These are phyloP conservation scores for Venturia asperata DNA, from an alignment of 2,329 filamentous ascomycete species.

Conservation along the genomic window DNA sequence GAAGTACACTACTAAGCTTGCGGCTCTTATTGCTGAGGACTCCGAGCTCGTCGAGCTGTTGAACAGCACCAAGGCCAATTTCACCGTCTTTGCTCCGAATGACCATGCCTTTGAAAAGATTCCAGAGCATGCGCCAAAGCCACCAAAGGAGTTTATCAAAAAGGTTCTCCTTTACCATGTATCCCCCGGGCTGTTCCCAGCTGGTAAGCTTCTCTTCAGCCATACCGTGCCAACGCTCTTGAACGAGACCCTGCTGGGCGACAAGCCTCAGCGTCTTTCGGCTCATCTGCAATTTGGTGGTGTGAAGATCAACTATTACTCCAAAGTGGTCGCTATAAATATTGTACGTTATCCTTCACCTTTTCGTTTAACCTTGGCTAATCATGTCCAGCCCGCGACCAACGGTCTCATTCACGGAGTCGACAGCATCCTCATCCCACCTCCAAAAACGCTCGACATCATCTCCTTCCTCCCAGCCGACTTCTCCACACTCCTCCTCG, in stretches of 20 bases:
- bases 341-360: slow-evolving; percentile 47
- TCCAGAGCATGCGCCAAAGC: slow-evolving; percentile 50
- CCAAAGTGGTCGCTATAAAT: slow-evolving; percentile 61
- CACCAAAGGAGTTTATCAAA: slow-evolving; percentile 63
- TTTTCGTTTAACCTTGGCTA: slow-evolving; percentile 10
- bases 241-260: slow-evolving; percentile 52
- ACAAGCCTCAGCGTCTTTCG: slow-evolving; percentile 62
- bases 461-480: slow-evolving; percentile 58
- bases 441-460: slow-evolving; percentile 57
- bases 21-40: slow-evolving; percentile 66
- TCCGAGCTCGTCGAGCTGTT: slow-evolving; percentile 64
- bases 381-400: slow-evolving; percentile 50
- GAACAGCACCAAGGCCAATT: slow-evolving; percentile 66
- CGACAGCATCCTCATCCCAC: slow-evolving; percentile 68
- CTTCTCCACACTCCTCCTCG: slow-evolving; percentile 74
- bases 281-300: slow-evolving; percentile 57
- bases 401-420: slow-evolving; percentile 80
- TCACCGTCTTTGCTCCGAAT: slow-evolving; percentile 74
- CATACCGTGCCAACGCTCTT: slow-evolving; percentile 70
- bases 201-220: slow-evolving; percentile 56
- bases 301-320: slow-evolving; percentile 69
- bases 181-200: slow-evolving; percentile 58
- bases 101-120: slow-evolving; percentile 68
- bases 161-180: slow-evolving; percentile 69
- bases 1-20: slow-evolving; percentile 71